A percentile compares a stretch with the other conserved stretches of the same genome.
These are phyloP conservation scores for Coemansia sp. DNA, from an alignment of 192 early-diverging fungal genomes.

Conservation along the genomic window DNA sequence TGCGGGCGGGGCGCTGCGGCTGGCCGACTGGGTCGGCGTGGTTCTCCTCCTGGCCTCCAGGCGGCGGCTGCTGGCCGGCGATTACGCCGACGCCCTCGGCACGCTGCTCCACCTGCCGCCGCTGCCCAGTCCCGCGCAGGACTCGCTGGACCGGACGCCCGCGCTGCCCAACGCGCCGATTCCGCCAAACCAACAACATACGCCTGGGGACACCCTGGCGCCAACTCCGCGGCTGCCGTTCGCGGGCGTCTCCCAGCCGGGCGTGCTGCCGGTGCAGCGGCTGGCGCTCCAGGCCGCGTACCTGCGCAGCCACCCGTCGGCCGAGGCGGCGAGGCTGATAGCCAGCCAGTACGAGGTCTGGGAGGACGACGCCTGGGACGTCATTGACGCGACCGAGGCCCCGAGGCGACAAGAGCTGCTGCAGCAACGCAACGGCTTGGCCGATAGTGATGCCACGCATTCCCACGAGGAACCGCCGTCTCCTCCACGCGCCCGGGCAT, in stretches of 20 bases:
- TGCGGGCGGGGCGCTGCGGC: conserved; percentile 59
- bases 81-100: conserved; percentile 65
- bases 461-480: not conserved
- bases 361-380: conserved; percentile 43
- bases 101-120: conserved; percentile 65
- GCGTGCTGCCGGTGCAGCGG: conserved; percentile 31
- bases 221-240: conserved; percentile 15
- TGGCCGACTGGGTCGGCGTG: conserved; percentile 82
- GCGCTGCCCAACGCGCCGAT: conserved; percentile 29
- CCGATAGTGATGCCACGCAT: not conserved
- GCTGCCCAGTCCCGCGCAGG: conserved; percentile 45
- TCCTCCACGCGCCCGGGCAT: too few relatives aligned
- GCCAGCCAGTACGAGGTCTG: conserved; percentile 60
- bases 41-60: conserved; percentile 72
- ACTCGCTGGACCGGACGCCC: conserved; percentile 37
- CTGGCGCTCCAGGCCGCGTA: conserved; percentile 67
- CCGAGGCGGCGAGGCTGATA: conserved; percentile 57
- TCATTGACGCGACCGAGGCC: conserved; percentile 10
- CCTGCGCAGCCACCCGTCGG: conserved; percentile 59
- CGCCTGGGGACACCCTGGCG: not conserved
- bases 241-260: conserved; percentile 10
- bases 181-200: conserved; percentile 4
- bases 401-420: not conserved
- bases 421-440: not conserved
- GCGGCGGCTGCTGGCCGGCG: conserved; percentile 58